Evolutionary conservation across 345 rosid genomes (phyloP).

Genomic region (Eucalyptus sp.): DNA sequence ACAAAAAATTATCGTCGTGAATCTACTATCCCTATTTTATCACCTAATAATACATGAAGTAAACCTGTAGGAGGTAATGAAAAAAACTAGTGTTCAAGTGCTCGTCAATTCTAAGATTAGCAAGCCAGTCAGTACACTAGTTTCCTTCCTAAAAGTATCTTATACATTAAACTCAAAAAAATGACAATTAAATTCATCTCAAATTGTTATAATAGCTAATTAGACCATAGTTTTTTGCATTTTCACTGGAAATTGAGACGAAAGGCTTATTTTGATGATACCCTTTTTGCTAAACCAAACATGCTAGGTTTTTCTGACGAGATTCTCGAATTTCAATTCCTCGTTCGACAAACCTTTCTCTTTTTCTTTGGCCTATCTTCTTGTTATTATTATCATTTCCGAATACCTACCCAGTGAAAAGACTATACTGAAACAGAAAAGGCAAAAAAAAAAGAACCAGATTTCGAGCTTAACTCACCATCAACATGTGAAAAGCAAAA

Average conservation of each 20-base stretch:
- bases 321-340: neutral
- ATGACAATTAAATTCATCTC: neutral
- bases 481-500: neutral
- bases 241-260: neutral
- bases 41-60: no score
- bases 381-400: neutral
- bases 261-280: neutral
- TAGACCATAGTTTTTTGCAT: neutral
- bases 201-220: neutral
- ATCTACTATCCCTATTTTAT: no score
- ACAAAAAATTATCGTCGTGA: no score
- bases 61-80: no score
- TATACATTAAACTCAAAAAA: neutral
- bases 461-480: neutral
- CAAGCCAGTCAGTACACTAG: fast-evolving
- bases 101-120: no score
- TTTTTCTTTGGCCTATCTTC: neutral
- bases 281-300: neutral
- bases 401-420: neutral
- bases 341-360: neutral
- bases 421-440: neutral
- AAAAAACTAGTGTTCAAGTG: no score
- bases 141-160: no score
- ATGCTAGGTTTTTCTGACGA: neutral
- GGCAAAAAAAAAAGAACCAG: neutral